These are phyloP conservation scores for Cyclotella atomus DNA, from an alignment of 108 stramenopile species.

Conservation along the genomic window DNA sequence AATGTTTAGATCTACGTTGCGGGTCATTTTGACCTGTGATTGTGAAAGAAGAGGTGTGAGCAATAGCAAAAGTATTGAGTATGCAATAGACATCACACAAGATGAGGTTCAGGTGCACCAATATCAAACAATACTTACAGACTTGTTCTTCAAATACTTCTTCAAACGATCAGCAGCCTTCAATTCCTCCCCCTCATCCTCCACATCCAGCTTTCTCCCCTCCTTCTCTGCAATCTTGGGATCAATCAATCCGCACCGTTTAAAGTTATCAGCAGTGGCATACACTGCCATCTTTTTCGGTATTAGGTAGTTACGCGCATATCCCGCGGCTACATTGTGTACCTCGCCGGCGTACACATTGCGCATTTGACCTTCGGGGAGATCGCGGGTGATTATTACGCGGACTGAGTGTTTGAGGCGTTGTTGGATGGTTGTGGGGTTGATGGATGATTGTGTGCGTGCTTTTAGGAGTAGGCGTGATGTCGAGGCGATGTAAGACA, in stretches of 20 bases:
- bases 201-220: constrained; percentile 34
- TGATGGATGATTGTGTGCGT: constrained; percentile 1
- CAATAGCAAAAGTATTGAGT: not conserved
- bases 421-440: constrained; percentile 11
- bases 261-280: constrained; percentile 83
- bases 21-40: constrained; percentile 58
- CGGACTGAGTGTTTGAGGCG: constrained; percentile 73
- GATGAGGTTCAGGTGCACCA: too few relatives aligned
- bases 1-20: constrained; percentile 75
- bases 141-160: constrained; percentile 79
- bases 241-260: constrained; percentile 74
- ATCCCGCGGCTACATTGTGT: constrained; percentile 80
- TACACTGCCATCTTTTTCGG: constrained; percentile 82
- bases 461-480: not conserved
- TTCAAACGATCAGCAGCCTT: constrained; percentile 78
- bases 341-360: constrained; percentile 75
- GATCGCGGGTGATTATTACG: constrained; percentile 74
- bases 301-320: constrained; percentile 85
- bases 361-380: constrained; percentile 75
- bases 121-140: too few relatives aligned
- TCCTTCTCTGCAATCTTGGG: constrained; percentile 70
- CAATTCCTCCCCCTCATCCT: constrained; percentile 53
- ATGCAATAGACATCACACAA: not conserved
- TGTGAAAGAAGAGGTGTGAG: not conserved
- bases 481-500: not conserved